Evolutionary conservation across 2,329 filamentous ascomycete species (phyloP), one percentile per base, ranked within the genome.

Genomic region (Aspergillus nomiae): DNA sequence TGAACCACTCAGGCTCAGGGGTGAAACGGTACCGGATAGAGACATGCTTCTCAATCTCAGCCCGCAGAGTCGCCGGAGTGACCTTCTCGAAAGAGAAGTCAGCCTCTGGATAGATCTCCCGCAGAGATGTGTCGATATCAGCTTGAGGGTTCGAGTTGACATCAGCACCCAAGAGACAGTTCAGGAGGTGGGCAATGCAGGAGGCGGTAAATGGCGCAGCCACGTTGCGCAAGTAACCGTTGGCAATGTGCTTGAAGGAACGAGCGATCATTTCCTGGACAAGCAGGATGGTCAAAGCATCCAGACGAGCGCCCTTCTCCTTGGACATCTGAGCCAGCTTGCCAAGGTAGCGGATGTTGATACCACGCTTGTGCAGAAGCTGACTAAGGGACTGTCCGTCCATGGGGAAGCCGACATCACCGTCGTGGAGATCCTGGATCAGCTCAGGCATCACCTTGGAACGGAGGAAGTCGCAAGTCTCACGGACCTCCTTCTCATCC

Each of bases 361-460:
- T 94, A 80, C 95, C 95, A 48, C 94, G 92, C 84, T 97, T 97
- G 83, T 99, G 95, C 74, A 99, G 85, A 58, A 97, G 86, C 68
- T 89, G 89, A 71, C 90, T 92, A 63, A 99, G 84, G 24, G 94
- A 97, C 73, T 91, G 87, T n/a, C 95, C 95, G 72, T 99, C 96
- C 92, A 98, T 97, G 14, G 95, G 95, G 83, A 98, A 98, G 72
- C 94, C 95, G 69, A 97, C 90, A 70, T 99, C 94, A 8, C 92
- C 94, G 68, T 96, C 92, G 74, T 91, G 90, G 63, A 99, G 86
- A 72, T 99, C 94, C 65, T 90, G 89, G 62, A 98, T 80, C 62
- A 99, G 84, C 61, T 90, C 87, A n/a, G 94, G 93, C 67, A 99
- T 90, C 60, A 92, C 87, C 64, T 90, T 89, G 10, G 88, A 84